These are phyloP conservation scores for Areca catechu DNA, from an alignment of 176 grass and related monocot species.

Conservation along the genomic window DNA sequence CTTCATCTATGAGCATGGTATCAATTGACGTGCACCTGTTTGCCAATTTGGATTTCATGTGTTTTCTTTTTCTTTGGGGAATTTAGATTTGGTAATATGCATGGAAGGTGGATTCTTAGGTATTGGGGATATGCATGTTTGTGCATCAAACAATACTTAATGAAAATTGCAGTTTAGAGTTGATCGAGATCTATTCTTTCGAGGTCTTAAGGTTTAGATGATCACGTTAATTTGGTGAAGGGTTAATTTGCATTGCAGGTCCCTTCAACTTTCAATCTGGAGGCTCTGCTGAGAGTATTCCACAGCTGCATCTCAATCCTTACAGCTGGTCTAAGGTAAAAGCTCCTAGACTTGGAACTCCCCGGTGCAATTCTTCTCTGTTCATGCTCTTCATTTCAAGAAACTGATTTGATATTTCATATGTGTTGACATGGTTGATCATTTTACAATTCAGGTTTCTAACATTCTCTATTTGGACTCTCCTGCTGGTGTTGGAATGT, in stretches of 20 bases:
- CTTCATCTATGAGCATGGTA: constrained; percentile 73
- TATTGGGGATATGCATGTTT: too few species aligned
- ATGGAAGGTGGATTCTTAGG: too few species aligned
- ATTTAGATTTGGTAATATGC: too few species aligned
- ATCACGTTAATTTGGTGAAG: too few species aligned
- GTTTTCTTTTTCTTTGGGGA: too few species aligned
- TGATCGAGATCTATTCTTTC: too few species aligned
- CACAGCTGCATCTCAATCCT: constrained; percentile 79
- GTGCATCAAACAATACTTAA: too few species aligned
- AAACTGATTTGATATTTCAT: constrained; percentile 8
- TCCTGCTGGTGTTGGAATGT: constrained; percentile 82
- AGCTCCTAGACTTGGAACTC: background rate
- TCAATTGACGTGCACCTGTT: too few species aligned
- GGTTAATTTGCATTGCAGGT: constrained; percentile 29
- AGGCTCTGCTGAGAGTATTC: constrained; percentile 29
- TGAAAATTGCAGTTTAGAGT: too few species aligned
- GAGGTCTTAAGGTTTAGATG: too few species aligned
- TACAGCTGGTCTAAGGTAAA: constrained; percentile 90
- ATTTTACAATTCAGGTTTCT: constrained; percentile 45
- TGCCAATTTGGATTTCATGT: too few species aligned
- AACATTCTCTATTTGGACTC: constrained; percentile 96
- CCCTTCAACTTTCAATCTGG: constrained; percentile 77
- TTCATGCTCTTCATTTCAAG: background rate
- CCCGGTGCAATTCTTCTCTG: background rate
- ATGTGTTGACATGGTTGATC: background rate